Evolutionary conservation across 495 filamentous ascomycete species (phyloP), one percentile per base, ranked within the genome.

Genomic region (Penicillium coffeae): DNA sequence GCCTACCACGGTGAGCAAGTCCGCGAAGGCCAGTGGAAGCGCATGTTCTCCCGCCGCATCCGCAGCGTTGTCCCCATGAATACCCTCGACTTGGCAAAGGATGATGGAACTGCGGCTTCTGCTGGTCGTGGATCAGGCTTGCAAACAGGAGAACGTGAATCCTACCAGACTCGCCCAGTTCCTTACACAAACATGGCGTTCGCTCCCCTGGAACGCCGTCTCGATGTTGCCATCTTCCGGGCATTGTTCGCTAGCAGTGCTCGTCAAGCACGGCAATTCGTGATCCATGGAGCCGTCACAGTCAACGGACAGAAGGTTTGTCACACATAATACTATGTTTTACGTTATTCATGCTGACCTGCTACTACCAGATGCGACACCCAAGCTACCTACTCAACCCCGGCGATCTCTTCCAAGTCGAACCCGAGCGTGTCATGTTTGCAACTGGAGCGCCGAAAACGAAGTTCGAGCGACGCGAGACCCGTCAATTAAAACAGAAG

Each of bases 391-490:
- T 90, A 60, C 84, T 98, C 21, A 98, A 98, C 68, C 93, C 93
- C 8, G 93, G 93, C 40, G 93, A 98, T 63, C 86, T 98, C 76
- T 98, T 97, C 78, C 88, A 92, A 60, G 94, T 98, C 60, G 87
- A 96, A 7, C 78, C 85, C 35, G 89, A 93, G 5, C 81, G 83
- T 48, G 94, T 97, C 22, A 77, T 98, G 69, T 87, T 71, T 54
- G 93, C 89, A 18, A 96, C 90, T 8, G 93, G 93, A 25, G 78
- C 76, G 2, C 77, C 79, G 8, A 95, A 92, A 62, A 62, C 71
- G 15, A 73, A 63, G 37, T 54, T 58, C 15, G 71, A 80, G 49
- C 71, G 72, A 46, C 73, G 72, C 10, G 68, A 71, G 35, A 54
- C 54, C 19, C 69, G 76, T 48, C 56, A 27, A 36, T 51, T 42